Base-by-base conservation (phyloP, 129 eudicot species). In the Scalesia atractyloides region DNA sequence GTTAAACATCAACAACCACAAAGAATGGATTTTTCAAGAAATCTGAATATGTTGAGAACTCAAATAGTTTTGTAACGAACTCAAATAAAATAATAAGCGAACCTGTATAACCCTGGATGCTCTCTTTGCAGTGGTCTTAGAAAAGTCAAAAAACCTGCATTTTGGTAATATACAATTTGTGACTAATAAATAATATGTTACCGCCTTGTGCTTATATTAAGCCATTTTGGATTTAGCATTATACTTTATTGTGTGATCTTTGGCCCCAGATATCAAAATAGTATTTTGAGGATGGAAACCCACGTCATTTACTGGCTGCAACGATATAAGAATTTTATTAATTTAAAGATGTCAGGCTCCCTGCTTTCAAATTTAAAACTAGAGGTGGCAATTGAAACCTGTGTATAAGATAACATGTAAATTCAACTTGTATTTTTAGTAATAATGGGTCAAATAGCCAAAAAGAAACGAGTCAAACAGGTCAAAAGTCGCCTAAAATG, bases 81-180 rank as follows among this genome's bases (percentile, higher is more conserved):
- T 68, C 36, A 14, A n/a, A 50, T 66, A 64, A 69, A 58, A 48
- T n/a, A 26, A 51, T 15, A 61, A 49, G 37, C 36, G 71, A 62
- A 92, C 97, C 97, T 92, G 97, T 74, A 92, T 85, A 75, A 92
- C 92, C 83, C 85, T 88, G 83, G 85, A 88, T 7, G 97, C 97
- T 77, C 88, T 89, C 78, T 85, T 92, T 69, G 96, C 94, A 17
- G 72, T 81, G 46, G 96, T 72, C 82, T 92, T 92, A 36, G 97
- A 89, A 64, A 88, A 92, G 80, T 92, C 96, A 78, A 92, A 92
- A 83, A 92, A 92, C 86, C 97, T 92, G 88, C 65, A 81, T 77
- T 54, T 66, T 47, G 49, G 59, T 39, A 75, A 78, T 57, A 47
- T 48, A 72, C 41, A 34, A n/a, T 12, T 10, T 61, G 9, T n/a